Percentiles rank a stretch among this genome's conserved stretches.
These are phyloP conservation scores for Rhodotorula sp. DNA, from an alignment of 1,284 basidiomycete genomes.

Conservation along the genomic window DNA sequence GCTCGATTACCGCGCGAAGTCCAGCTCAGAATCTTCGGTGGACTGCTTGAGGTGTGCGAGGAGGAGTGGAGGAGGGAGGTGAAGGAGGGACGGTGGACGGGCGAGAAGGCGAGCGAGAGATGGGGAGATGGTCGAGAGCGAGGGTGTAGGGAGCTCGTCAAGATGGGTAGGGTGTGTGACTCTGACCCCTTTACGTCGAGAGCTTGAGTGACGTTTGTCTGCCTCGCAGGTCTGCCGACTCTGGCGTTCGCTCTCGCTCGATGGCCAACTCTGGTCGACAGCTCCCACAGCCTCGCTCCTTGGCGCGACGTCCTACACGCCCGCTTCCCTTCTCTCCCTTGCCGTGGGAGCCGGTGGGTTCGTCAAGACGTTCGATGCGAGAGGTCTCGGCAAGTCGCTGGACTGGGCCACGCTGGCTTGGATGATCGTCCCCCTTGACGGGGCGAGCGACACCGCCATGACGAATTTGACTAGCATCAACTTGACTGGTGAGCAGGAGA, in stretches of 20 bases:
- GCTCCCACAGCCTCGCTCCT: constrained; percentile 59
- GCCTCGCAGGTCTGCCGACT: constrained; percentile 67
- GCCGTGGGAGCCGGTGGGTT: constrained; percentile 61
- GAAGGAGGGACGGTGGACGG: constrained; percentile 11
- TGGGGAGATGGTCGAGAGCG: constrained; percentile 24
- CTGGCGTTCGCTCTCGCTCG: constrained; percentile 75
- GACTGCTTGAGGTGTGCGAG: constrained; percentile 54
- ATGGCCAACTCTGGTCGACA: constrained; percentile 79
- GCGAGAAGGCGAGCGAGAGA: constrained; percentile 5
- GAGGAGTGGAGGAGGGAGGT: constrained; percentile 23
- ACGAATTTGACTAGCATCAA: constrained; percentile 57
- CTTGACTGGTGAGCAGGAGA: constrained; percentile 48
- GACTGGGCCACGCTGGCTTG: not conserved
- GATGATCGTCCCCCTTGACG: not conserved
- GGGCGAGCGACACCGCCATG: not conserved
- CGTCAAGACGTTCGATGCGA: constrained; percentile 62
- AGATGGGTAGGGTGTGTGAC: constrained; percentile 67
- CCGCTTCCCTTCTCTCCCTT: constrained; percentile 54
- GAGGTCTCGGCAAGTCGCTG: constrained; percentile 53
- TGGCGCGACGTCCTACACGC: constrained; percentile 53
- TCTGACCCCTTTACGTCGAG: constrained; percentile 14
- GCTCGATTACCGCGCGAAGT: constrained; percentile 69
- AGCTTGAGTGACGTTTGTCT: not conserved
- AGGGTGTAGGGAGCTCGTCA: constrained; percentile 62
- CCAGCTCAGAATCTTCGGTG: constrained; percentile 61